phyloP scores from a whole-genome alignment of 2,329 filamentous ascomycete genomes.

The Neocucurbitaria cava region DNA sequence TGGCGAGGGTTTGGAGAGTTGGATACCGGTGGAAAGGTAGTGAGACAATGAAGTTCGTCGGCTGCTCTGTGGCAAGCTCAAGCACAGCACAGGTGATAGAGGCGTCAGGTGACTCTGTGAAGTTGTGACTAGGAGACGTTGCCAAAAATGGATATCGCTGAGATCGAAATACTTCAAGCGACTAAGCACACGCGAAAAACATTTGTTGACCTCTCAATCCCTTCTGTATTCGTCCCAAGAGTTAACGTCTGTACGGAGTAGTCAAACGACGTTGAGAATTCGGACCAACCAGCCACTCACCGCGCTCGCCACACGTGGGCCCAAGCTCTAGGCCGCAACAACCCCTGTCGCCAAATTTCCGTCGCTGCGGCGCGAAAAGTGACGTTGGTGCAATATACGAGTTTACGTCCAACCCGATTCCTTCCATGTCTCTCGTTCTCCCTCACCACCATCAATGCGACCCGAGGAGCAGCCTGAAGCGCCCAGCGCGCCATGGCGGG shows the following conservation, averaged over 20 bases:
- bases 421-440: conserved; percentile 23
- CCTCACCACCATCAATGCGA: conserved; percentile 44
- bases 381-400: conserved; percentile 21
- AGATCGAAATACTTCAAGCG: background rate
- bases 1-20: too few species aligned
- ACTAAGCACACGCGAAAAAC: background rate
- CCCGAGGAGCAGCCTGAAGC: conserved; percentile 55
- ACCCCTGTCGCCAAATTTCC: conserved; percentile 25
- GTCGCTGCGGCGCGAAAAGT: conserved; percentile 17
- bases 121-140: background rate
- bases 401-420: conserved; percentile 16
- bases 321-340: conserved; percentile 1
- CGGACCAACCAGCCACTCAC: conserved; percentile 15
- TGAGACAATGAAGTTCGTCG: too few species aligned
- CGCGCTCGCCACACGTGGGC: conserved; percentile 8
- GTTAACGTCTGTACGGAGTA: background rate
- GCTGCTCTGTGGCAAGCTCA: background rate
- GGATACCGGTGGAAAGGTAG: too few species aligned
- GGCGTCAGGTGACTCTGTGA: conserved; percentile 1
- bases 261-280: background rate
- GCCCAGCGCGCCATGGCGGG: conserved; percentile 73
- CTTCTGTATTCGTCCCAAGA: background rate
- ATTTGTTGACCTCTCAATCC: background rate
- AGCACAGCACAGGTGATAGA: background rate
- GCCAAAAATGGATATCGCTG: background rate